phyloP scores from a whole-genome alignment of 345 rosid genomes.

The Corchorus capsularis region DNA sequence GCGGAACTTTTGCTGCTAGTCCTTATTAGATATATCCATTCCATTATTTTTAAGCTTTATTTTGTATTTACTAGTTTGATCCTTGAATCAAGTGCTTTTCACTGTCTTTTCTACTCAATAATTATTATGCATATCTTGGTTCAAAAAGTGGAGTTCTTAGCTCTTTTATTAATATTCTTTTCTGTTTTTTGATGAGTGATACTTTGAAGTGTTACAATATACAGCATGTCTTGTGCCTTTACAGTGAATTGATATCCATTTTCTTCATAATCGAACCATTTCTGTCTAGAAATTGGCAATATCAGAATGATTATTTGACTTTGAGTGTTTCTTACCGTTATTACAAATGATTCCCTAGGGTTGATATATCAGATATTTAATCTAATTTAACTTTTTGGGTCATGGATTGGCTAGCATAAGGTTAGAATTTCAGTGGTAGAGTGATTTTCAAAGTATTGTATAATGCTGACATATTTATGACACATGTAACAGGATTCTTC shows the following conservation, averaged over 20 bases:
- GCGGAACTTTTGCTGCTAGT: not conserved
- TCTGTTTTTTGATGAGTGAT: not conserved
- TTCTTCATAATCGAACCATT: not conserved
- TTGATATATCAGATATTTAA: not conserved
- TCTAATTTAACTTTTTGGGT: not conserved
- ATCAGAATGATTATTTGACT: not conserved
- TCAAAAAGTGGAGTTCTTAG: not conserved
- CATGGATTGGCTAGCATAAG: not conserved
- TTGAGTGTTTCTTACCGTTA: not conserved
- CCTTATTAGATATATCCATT: constrained; percentile 2
- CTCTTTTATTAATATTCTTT: not conserved
- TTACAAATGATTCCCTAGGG: not conserved
- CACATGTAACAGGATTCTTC: constrained; percentile 56
- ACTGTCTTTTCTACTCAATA: not conserved
- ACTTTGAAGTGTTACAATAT: not conserved
- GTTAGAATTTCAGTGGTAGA: not conserved
- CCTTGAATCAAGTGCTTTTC: not conserved
- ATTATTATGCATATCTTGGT: not conserved
- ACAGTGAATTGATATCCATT: not conserved
- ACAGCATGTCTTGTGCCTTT: not conserved
- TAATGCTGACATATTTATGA: not conserved
- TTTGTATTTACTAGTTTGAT: not conserved
- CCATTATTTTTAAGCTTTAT: not conserved
- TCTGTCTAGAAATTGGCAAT: not conserved
- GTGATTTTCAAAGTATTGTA: no score